These are phyloP conservation scores for Picea engelmannii DNA, from an alignment of 83 land plant species.

Conservation along the genomic window DNA sequence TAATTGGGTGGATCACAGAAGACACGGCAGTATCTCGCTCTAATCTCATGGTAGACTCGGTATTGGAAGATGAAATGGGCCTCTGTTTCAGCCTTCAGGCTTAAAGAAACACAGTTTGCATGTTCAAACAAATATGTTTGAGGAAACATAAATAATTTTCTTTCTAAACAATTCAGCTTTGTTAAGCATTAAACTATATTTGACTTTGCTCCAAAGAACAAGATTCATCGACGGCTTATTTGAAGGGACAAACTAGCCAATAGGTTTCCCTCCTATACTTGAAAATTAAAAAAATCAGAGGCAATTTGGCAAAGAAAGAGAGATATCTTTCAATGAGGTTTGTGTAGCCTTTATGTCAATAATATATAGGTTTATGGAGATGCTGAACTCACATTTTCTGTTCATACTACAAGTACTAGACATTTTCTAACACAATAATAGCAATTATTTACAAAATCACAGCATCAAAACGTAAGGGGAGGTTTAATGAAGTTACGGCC, in stretches of 20 bases:
- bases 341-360: neutral
- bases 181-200: neutral
- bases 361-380: neutral
- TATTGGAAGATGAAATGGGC: no score
- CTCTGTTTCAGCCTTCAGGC: no score
- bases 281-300: no score
- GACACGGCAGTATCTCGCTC: no score
- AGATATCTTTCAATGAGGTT: neutral
- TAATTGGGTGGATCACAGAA: no score
- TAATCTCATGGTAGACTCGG: no score
- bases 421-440: neutral
- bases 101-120: no score
- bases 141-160: no score
- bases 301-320: neutral
- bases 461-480: no score
- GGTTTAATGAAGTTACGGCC: no score
- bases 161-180: neutral
- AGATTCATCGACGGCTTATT: neutral
- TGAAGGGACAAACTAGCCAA: neutral
- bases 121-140: no score
- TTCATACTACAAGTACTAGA: neutral
- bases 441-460: no score
- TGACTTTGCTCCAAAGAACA: neutral
- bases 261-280: neutral
- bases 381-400: neutral